These are phyloP conservation scores for Penicillium sumatraense DNA, from an alignment of 2,329 filamentous ascomycete species.

Conservation along the genomic window DNA sequence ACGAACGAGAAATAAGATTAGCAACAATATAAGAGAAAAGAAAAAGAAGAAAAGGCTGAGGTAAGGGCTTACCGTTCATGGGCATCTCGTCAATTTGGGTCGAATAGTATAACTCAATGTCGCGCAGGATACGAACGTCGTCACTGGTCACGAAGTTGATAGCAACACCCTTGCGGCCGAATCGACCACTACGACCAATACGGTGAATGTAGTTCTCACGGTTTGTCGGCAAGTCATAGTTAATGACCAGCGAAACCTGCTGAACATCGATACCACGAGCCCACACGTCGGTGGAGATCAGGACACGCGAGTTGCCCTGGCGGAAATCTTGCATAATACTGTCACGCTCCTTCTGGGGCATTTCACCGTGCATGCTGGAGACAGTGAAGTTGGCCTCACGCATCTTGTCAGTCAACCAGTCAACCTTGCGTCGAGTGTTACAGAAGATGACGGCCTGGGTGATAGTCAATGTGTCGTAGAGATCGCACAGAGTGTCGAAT, in stretches of 20 bases:
- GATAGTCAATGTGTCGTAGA: slow-evolving; percentile 99
- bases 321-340: slow-evolving; percentile 99
- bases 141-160: slow-evolving; percentile 99
- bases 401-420: slow-evolving; percentile 99
- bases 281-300: slow-evolving; percentile 96
- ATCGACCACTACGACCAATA: slow-evolving; percentile 99
- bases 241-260: slow-evolving; percentile 99
- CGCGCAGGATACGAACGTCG: slow-evolving; percentile 99
- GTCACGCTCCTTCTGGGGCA: slow-evolving; percentile 97
- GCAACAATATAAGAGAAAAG: not conserved
- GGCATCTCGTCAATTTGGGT: slow-evolving; percentile 99
- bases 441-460: slow-evolving; percentile 99
- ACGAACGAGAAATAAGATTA: slow-evolving; percentile 21
- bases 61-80: slow-evolving; percentile 74
- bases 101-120: slow-evolving; percentile 99
- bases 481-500: slow-evolving; percentile 95
- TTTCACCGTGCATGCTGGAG: slow-evolving; percentile 99
- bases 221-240: slow-evolving; percentile 99
- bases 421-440: slow-evolving; percentile 99
- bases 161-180: slow-evolving; percentile 99
- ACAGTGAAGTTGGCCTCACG: slow-evolving; percentile 98
- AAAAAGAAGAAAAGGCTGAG: not conserved
- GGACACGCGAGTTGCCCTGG: slow-evolving; percentile 94
- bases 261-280: slow-evolving; percentile 99
- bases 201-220: slow-evolving; percentile 99